A percentile compares a stretch with the other conserved stretches of the same genome.
Conservation (phyloP, 2,329 filamentous ascomycete species). For the Penicillium hesseltinei region DNA sequence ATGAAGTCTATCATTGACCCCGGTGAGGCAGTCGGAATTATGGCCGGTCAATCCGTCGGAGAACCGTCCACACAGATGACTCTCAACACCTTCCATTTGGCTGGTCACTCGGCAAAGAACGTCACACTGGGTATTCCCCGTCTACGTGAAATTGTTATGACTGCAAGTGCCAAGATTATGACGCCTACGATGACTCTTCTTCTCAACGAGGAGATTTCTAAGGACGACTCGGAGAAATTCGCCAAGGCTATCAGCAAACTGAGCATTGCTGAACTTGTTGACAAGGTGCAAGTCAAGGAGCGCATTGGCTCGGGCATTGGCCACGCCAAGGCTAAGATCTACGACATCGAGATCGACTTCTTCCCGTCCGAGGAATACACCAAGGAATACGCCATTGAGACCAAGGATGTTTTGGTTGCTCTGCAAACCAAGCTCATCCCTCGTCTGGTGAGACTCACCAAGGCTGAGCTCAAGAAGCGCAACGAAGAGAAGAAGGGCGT, state of each 20-base stretch:
- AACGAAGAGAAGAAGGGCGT: slow-evolving; percentile 56
- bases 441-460: slow-evolving; percentile 66
- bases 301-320: slow-evolving; percentile 69
- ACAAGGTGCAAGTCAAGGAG: slow-evolving; percentile 78
- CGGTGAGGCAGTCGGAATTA: slow-evolving; percentile 93
- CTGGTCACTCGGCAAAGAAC: slow-evolving; percentile 96
- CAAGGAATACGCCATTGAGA: slow-evolving; percentile 77
- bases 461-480: slow-evolving; percentile 78
- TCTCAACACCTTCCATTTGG: slow-evolving; percentile 98
- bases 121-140: slow-evolving; percentile 98
- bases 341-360: slow-evolving; percentile 76
- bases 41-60: slow-evolving; percentile 93
- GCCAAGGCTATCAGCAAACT: slow-evolving; percentile 89
- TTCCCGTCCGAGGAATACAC: slow-evolving; percentile 83
- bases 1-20: slow-evolving; percentile 88
- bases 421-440: slow-evolving; percentile 80
- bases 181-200: slow-evolving; percentile 76
- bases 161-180: slow-evolving; percentile 81
- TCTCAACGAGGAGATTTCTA: slow-evolving; percentile 68
- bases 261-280: slow-evolving; percentile 77
- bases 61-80: slow-evolving; percentile 99
- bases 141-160: slow-evolving; percentile 97
- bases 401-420: slow-evolving; percentile 72
- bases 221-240: slow-evolving; percentile 71
- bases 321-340: slow-evolving; percentile 74